Evolutionary conservation across 345 rosid genomes (phyloP).

Genomic region (Corchorus capsularis): DNA sequence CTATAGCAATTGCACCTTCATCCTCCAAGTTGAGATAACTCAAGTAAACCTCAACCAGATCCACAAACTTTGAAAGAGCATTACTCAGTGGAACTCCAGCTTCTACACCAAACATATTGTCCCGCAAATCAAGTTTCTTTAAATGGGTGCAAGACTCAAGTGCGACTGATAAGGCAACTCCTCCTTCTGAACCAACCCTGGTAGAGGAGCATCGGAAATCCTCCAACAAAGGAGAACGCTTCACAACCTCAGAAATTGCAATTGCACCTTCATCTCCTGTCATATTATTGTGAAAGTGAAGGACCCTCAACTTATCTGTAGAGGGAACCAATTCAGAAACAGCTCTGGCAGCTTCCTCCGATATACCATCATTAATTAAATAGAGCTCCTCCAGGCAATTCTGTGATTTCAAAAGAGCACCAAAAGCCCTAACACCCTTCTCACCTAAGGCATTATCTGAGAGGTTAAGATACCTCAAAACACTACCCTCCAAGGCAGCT

Average conservation of each 20-base stretch:
- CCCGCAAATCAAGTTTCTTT: conserved; percentile 84
- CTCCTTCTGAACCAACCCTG: conserved; percentile 80
- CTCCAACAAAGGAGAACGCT: conserved; percentile 61
- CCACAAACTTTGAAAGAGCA: conserved; percentile 57
- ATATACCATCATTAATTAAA: conserved; percentile 88
- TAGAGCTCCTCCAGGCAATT: conserved; percentile 76
- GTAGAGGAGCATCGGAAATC: conserved; percentile 90
- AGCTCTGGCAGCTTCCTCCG: conserved; percentile 88
- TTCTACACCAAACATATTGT: conserved; percentile 84
- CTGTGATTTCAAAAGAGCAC: conserved; percentile 68
- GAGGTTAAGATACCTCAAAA: conserved; percentile 66
- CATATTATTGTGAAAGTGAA: conserved; percentile 93
- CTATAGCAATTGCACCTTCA: conserved; percentile 66
- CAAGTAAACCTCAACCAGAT: conserved; percentile 71
- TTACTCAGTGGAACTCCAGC: conserved; percentile 76
- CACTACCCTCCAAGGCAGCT: conserved; percentile 70
- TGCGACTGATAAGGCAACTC: conserved; percentile 74
- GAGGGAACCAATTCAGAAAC: conserved; percentile 82
- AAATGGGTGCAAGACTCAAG: conserved; percentile 60
- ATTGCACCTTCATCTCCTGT: conserved; percentile 84
- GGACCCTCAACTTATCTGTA: conserved; percentile 73
- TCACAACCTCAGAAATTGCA: conserved; percentile 73
- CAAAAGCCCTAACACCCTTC: conserved; percentile 89
- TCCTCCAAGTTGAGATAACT: conserved; percentile 89
- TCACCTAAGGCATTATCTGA: conserved; percentile 93